phyloP scores from a whole-genome alignment of 164 flowering plant species.

The Liquidambar formosana region DNA sequence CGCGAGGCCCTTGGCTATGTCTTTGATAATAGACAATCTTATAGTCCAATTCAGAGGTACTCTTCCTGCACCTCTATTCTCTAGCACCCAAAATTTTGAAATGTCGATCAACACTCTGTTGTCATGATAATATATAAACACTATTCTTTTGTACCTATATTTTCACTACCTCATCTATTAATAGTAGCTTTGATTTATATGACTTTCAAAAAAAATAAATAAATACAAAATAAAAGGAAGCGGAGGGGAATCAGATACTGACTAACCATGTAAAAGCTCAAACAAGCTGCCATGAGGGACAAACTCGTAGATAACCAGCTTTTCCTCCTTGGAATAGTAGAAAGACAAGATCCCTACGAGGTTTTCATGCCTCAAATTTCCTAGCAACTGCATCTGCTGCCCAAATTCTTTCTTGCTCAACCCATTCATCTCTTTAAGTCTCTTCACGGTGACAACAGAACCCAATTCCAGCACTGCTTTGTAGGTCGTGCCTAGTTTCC shows the following conservation, averaged over 20 bases:
- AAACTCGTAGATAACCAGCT: slow-evolving; percentile 55
- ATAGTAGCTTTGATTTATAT: too few species aligned
- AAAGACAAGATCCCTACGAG: slow-evolving; percentile 47
- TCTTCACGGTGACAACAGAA: slow-evolving; percentile 45
- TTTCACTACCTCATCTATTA: too few species aligned
- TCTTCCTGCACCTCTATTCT: slow-evolving; percentile 46
- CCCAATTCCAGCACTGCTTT: slow-evolving; percentile 55
- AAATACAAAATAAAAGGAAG: neutral
- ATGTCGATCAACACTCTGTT: neutral
- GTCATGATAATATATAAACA: too few species aligned
- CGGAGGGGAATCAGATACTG: neutral
- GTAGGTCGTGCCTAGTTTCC: slow-evolving; percentile 52
- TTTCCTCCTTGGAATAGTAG: slow-evolving; percentile 59
- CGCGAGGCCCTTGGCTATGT: slow-evolving; percentile 51
- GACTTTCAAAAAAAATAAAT: neutral
- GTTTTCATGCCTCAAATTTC: slow-evolving; percentile 54
- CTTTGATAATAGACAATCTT: slow-evolving; percentile 51
- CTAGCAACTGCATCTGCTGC: slow-evolving; percentile 59
- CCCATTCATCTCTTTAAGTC: slow-evolving; percentile 41
- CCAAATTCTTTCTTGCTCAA: slow-evolving; percentile 47
- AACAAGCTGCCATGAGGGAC: slow-evolving; percentile 47
- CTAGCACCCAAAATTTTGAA: slow-evolving; percentile 20
- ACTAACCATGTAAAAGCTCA: slow-evolving; percentile 59
- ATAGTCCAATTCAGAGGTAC: slow-evolving; percentile 41
- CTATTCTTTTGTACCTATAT: too few species aligned